Base-by-base conservation (phyloP, 768 basidiomycete species). In the Russula vinacea region DNA sequence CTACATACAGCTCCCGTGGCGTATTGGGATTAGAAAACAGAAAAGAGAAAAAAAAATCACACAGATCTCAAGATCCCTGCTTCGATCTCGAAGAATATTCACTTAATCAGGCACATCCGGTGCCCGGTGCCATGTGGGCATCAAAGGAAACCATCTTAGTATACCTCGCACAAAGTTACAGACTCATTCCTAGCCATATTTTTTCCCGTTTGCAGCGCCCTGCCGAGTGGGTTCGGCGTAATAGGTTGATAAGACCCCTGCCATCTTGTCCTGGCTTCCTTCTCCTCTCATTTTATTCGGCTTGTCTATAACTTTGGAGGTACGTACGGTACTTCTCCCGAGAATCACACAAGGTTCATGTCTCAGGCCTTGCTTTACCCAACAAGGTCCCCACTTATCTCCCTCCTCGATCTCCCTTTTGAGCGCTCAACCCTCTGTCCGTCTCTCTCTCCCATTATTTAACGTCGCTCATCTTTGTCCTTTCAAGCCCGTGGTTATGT, bases 91-190 rank as follows among this genome's bases (percentile, higher is more conserved):
- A 60, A 60, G 63, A 60, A 64, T 55, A 64, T 64, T 56, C 63
- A 56, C 63, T 56, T 60, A 55, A 64, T 64, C 58, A 64, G 63
- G 63, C 58, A 60, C 63, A 64, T 64, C 63, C 63, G 63, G 58
- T 55, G 45, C 5, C 47, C 63, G 63, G 63, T 64, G 45, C 45
- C 63, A 64, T 60, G 58, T 54, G 45, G 52, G 29, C 63, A 59
- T 64, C 63, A 64, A 54, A 45, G 44, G 52, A 33, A n/a, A 17
- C 63, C 37, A 64, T 59, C 52, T 49, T 53, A 33, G 63, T 60
- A 24, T 26, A 40, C 37, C 37, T 56, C 35, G 24, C 56, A 29
- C 56, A 58, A 44, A 44, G 51, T 63, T 63, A 63, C 58, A 60
- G 53, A 59, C 58, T 49, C 63, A 49, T 64, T 40, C 58, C 22